phyloP scores from a whole-genome alignment of 1,139 yeast genomes.

The Diutina siamensis region DNA sequence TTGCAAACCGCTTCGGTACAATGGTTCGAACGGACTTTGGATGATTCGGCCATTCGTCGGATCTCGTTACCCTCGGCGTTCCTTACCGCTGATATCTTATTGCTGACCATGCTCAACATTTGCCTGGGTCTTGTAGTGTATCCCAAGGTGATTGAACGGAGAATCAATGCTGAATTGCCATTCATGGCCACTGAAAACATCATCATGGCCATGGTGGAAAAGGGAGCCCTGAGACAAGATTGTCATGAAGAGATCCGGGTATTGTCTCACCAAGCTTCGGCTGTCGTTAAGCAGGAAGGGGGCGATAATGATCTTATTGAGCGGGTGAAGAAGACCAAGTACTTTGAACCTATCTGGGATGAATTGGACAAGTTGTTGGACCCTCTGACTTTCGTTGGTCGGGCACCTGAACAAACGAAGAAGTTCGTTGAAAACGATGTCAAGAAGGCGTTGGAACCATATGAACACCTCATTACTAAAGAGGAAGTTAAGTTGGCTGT shows the following conservation, averaged over 20 bases:
- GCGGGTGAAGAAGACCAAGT: conserved; percentile 66
- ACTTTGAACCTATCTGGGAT: conserved; percentile 82
- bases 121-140: conserved; percentile 93
- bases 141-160: conserved; percentile 96
- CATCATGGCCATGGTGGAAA: conserved; percentile 99
- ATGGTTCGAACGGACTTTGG: conserved; percentile 98
- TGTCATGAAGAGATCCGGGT: conserved; percentile 98
- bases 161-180: conserved; percentile 90
- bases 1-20: conserved; percentile 96
- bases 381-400: conserved; percentile 92
- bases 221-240: conserved; percentile 96
- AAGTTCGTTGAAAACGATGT: conserved; percentile 83
- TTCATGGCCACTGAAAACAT: conserved; percentile 99
- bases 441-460: conserved; percentile 68
- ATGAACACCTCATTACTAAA: conserved; percentile 43
- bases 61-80: conserved; percentile 95
- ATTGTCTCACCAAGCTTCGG: conserved; percentile 92
- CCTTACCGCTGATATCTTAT: conserved; percentile 86
- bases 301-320: conserved; percentile 96
- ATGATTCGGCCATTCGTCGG: conserved; percentile 97
- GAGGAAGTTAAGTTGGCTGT: conserved; percentile 48
- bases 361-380: conserved; percentile 74
- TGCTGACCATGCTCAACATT: conserved; percentile 82
- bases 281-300: conserved; percentile 95
- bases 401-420: conserved; percentile 97